Conservation (phyloP, 768 basidiomycete species). For the Kwoniella botswanensis region DNA sequence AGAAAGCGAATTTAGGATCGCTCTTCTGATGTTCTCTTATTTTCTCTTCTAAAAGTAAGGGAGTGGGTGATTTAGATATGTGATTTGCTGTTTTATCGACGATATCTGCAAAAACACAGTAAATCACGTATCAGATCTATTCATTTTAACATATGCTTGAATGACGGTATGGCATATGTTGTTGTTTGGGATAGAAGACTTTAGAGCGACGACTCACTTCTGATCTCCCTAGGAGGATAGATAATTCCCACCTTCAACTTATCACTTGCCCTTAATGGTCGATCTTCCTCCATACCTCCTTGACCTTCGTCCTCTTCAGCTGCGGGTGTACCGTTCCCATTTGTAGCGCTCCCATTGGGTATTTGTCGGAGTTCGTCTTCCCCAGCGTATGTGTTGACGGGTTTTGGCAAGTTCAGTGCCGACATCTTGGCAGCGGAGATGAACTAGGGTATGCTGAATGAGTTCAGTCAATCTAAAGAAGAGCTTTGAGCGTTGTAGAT, state of each 20-base stretch:
- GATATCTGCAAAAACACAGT: slow-evolving; percentile 66
- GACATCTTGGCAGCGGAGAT: slow-evolving; percentile 29
- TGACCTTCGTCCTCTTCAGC: slow-evolving; percentile 58
- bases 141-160: neutral
- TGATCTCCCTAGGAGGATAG: slow-evolving; percentile 93
- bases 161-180: neutral
- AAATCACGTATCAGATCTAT: slow-evolving; percentile 24
- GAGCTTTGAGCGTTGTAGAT: neutral
- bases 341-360: slow-evolving; percentile 27
- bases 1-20: slow-evolving; percentile 98
- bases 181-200: neutral
- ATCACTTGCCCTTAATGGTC: slow-evolving; percentile 58
- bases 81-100: slow-evolving; percentile 93
- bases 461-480: neutral
- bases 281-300: slow-evolving; percentile 61
- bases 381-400: slow-evolving; percentile 50
- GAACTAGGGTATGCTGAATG: slow-evolving; percentile 4
- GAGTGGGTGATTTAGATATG: slow-evolving; percentile 91
- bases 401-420: slow-evolving; percentile 54
- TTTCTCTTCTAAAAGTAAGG: slow-evolving; percentile 91
- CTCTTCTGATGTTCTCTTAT: slow-evolving; percentile 94
- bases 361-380: slow-evolving; percentile 47
- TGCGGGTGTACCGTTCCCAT: slow-evolving; percentile 39
- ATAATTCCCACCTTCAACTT: slow-evolving; percentile 81
- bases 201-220: slow-evolving; percentile 66